phyloP scores from a whole-genome alignment of 352 stramenopile genomes.

The Phytophthora parvispora region DNA sequence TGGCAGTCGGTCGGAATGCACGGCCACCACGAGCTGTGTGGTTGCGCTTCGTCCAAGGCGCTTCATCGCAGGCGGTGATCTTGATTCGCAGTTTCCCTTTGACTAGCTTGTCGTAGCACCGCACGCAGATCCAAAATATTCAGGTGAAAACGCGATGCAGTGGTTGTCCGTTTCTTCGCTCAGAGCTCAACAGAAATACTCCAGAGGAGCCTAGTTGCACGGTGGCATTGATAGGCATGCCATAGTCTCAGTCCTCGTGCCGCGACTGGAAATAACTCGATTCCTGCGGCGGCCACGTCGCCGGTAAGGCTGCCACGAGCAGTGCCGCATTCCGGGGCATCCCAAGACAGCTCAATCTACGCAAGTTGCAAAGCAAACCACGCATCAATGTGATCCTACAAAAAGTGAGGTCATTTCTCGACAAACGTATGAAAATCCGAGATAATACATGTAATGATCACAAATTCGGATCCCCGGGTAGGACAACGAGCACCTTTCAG shows the following conservation, averaged over 20 bases:
- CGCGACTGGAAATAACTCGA: neutral
- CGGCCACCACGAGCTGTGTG: neutral
- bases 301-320: neutral
- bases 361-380: too few species aligned
- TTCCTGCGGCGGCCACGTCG: neutral
- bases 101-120: neutral
- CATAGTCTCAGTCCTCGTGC: neutral
- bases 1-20: neutral
- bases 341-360: too few species aligned
- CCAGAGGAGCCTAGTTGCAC: neutral
- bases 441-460: too few species aligned
- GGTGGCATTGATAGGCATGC: neutral
- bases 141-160: conserved; percentile 12
- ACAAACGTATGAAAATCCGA: too few species aligned
- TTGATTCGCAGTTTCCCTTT: neutral
- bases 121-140: neutral
- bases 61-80: neutral
- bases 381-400: too few species aligned
- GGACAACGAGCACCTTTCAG: too few species aligned
- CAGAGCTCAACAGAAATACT: conserved; percentile 8
- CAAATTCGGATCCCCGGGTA: too few species aligned
- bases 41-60: neutral
- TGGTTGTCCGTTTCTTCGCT: conserved; percentile 12
- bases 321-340: neutral
- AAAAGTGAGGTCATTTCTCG: too few species aligned